phyloP scores from a whole-genome alignment of 257 asterid species.

The Ligustrum vulgare region DNA sequence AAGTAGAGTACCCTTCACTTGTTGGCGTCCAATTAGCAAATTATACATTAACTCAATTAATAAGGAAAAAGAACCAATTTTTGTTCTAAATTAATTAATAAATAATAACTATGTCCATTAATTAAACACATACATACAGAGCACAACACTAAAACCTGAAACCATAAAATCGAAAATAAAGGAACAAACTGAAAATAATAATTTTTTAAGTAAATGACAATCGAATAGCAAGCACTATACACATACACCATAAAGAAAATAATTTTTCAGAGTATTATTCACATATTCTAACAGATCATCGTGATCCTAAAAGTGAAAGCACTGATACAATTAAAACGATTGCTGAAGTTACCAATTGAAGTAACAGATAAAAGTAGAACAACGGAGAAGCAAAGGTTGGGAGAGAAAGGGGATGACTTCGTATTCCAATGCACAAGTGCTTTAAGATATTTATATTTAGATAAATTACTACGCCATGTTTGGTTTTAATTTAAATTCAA shows the following conservation, averaged over 20 bases:
- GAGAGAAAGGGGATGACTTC: no score
- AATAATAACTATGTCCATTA: neutral
- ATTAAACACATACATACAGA: neutral
- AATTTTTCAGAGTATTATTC: neutral
- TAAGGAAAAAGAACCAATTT: neutral
- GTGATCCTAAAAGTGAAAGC: no score
- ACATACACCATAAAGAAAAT: neutral
- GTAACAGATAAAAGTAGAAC: no score
- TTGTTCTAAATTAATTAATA: neutral
- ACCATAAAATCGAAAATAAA: neutral
- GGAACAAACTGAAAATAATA: neutral
- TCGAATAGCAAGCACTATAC: neutral
- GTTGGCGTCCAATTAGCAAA: neutral
- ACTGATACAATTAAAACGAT: no score
- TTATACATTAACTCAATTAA: neutral
- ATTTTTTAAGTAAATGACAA: neutral
- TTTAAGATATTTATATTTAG: no score
- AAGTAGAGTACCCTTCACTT: neutral
- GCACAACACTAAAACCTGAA: neutral
- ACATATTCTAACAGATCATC: neutral
- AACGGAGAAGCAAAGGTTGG: no score
- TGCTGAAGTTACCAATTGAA: no score
- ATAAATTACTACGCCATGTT: no score
- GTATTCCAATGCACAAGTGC: no score
- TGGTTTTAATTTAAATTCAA: no score